Evolutionary conservation across 441 rosid genomes (phyloP).

Genomic region (Bruguiera hainesii): DNA sequence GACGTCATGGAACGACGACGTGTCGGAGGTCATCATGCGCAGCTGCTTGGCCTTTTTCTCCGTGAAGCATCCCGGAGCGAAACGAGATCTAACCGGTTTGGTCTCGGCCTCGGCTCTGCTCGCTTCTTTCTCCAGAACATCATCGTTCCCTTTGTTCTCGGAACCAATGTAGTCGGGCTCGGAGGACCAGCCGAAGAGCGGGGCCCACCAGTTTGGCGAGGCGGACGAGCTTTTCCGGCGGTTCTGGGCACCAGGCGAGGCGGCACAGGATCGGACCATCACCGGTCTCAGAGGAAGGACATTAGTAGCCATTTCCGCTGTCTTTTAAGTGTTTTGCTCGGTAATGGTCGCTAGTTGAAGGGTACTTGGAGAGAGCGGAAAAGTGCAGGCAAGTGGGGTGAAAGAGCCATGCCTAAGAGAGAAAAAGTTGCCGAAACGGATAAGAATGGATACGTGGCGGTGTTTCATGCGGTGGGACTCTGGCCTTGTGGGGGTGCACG

Average conservation of each 20-base stretch:
- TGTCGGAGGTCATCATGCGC: slow-evolving; percentile 49
- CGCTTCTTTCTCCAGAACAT: slow-evolving; percentile 14
- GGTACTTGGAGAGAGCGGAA: not conserved
- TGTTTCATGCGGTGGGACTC: too few relatives aligned
- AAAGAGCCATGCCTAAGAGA: too few relatives aligned
- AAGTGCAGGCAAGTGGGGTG: too few relatives aligned
- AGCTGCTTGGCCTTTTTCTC: slow-evolving; percentile 80
- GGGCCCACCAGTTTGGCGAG: slow-evolving; percentile 56
- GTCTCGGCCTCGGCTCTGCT: slow-evolving; percentile 19
- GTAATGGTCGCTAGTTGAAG: too few relatives aligned
- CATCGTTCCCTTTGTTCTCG: slow-evolving; percentile 1
- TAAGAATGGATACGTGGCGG: too few relatives aligned
- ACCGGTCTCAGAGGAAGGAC: slow-evolving; percentile 32
- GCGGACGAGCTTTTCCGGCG: slow-evolving; percentile 25
- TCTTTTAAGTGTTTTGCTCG: not conserved
- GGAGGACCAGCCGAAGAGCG: slow-evolving; percentile 62
- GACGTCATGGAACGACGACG: slow-evolving; percentile 54
- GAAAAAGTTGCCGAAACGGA: too few relatives aligned
- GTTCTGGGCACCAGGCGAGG: slow-evolving; percentile 24
- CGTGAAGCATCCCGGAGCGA: slow-evolving; percentile 52
- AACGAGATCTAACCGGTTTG: slow-evolving; percentile 29
- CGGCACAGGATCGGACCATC: slow-evolving; percentile 31
- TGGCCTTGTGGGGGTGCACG: too few relatives aligned
- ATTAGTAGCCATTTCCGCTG: slow-evolving; percentile 41
- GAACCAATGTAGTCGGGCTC: slow-evolving; percentile 67